Conservation (phyloP, 768 basidiomycete species). For the Lactarius trivialis region DNA sequence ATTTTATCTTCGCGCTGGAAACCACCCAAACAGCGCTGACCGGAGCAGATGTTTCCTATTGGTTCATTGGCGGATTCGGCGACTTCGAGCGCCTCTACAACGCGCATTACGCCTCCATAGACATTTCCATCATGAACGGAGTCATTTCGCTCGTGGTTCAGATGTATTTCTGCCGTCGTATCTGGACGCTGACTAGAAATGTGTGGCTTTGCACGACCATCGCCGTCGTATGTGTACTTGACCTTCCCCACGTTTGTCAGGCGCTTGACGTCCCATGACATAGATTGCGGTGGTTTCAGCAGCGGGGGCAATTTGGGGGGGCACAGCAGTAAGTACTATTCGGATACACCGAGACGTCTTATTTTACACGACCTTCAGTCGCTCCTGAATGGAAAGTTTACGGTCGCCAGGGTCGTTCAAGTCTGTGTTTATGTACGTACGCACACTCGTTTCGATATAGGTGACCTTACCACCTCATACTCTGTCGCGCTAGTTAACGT, state of each 20-base stretch:
- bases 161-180: background rate
- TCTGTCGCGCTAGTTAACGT: background rate
- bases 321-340: background rate
- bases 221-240: background rate
- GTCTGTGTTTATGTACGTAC: no score
- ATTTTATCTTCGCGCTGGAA: background rate
- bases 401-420: background rate
- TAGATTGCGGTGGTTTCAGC: background rate
- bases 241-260: background rate
- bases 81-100: background rate
- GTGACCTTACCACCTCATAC: background rate
- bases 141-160: background rate
- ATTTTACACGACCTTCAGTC: background rate
- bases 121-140: background rate
- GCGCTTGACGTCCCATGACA: background rate
- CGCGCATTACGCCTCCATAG: background rate
- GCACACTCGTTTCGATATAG: background rate
- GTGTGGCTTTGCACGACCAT: background rate
- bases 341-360: background rate
- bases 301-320: conserved; percentile 7
- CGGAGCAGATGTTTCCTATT: background rate
- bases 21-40: background rate
- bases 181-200: background rate
- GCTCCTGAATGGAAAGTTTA: background rate
- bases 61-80: background rate